phyloP scores from a whole-genome alignment of 768 basidiomycete genomes.

The Tricholoma sp. region DNA sequence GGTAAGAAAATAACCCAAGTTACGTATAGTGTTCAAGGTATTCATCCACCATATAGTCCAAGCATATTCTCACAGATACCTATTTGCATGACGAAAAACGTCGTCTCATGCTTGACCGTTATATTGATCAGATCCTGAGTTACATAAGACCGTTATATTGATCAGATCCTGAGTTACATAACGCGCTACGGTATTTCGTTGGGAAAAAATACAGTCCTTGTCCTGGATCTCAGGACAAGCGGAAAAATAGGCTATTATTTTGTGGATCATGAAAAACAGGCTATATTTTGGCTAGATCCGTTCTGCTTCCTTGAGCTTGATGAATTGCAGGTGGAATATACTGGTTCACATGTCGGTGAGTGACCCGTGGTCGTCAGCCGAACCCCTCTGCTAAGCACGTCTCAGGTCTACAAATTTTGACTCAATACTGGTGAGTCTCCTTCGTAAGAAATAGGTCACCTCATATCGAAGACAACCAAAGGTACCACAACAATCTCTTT shows the following conservation, averaged over 20 bases:
- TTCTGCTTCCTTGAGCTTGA: slow-evolving; percentile 1
- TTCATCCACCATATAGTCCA: not conserved
- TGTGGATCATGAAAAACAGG: too few species aligned
- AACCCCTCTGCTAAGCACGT: not conserved
- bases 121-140: too few species aligned
- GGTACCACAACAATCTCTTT: slow-evolving; percentile 5
- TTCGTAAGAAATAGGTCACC: not conserved
- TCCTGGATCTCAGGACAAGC: not conserved
- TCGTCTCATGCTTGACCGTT: not conserved
- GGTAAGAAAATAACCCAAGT: not conserved
- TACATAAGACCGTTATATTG: too few species aligned
- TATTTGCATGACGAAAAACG: too few species aligned
- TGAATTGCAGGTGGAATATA: slow-evolving; percentile 1
- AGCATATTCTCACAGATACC: slow-evolving; percentile 4
- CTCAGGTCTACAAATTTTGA: not conserved
- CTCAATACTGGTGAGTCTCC: slow-evolving; percentile 3
- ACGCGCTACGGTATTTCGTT: not conserved
- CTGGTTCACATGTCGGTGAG: not conserved
- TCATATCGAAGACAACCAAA: not conserved
- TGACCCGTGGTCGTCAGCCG: not conserved
- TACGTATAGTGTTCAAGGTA: not conserved
- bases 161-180: too few species aligned
- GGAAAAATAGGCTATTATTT: too few species aligned
- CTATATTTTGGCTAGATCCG: slow-evolving; percentile 5
- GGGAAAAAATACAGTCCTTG: slow-evolving; percentile 1